phyloP scores from a whole-genome alignment of 768 basidiomycete genomes.

The Suillus ampliporus region DNA sequence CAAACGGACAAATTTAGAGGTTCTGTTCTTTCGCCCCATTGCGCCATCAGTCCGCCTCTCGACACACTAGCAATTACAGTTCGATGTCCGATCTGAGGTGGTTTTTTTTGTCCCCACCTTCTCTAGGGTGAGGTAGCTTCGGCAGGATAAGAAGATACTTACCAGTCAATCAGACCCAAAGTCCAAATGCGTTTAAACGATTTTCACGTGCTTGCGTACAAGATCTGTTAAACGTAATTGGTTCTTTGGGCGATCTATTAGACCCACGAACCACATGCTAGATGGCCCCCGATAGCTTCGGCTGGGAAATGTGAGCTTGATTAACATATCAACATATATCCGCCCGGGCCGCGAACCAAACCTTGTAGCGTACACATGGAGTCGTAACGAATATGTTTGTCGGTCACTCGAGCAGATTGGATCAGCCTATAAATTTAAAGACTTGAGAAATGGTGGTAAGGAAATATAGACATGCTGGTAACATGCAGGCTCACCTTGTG shows the following conservation, averaged over 20 bases:
- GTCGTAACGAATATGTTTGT: too few relatives aligned
- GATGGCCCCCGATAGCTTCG: background rate
- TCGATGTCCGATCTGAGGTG: too few relatives aligned
- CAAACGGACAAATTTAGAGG: background rate
- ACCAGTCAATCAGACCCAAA: background rate
- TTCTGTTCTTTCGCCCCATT: conserved; percentile 3
- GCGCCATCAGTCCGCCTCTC: too few relatives aligned
- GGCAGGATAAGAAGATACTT: background rate
- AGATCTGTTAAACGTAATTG: background rate
- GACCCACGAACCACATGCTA: background rate
- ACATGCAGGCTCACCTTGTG: background rate
- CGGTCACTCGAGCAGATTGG: background rate
- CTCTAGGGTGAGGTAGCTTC: background rate
- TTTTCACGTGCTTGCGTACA: background rate
- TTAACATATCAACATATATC: background rate
- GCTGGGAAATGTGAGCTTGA: background rate
- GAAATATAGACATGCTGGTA: background rate
- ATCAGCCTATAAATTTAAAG: background rate
- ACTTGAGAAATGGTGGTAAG: background rate
- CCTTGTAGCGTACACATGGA: background rate
- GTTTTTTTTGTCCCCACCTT: background rate
- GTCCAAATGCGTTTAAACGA: background rate
- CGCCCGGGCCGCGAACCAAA: background rate
- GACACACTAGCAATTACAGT: too few relatives aligned
- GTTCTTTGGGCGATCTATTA: background rate